Base-by-base conservation (phyloP, 345 rosid genomes). In the Rhodamnia argentea region DNA sequence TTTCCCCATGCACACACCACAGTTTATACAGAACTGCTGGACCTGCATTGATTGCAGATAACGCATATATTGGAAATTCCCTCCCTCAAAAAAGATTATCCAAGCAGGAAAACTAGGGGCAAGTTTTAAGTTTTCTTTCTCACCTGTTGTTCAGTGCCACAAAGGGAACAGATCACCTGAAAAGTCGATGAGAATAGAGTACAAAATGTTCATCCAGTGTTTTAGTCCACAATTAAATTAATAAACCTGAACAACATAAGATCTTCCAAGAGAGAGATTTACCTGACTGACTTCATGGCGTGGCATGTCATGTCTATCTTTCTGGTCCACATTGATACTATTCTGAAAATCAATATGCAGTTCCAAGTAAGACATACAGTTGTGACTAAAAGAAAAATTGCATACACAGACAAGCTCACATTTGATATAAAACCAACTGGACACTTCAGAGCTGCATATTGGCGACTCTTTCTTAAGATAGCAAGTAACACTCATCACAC, bases 1-100 rank as follows among this genome's bases (percentile, higher is more conserved):
- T 83, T 92, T 91, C 83, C 98, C 96, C 96, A 95, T 92, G 86
- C 95, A 92, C 84, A 91, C 94, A 58, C 97, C 94, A 87, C 98
- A 95, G 7, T 85, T 81, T 20, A 87, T 83, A 88, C 97, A 95
- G 81, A 88, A 59, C 81, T 94, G 95, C 55, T 89, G 94, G 85
- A 93, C 93, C 97, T 94, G 90, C 59, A 51, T 62, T 42, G 52
- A 54, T 13, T 7, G 37, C 23, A 84, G 58, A 74, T 24, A 85
- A 78, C 50, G 54, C 23, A 81, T 5, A 42, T 26, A 60, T 29
- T 27, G 22, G 58, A 26, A 51, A 83, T 52, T 52, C 14, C 29
- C 56, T n/a, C 15, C 55, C 5, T 29, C 23, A 29, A 3, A 26
- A 14, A 81, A 18, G 42, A 85, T 42, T 18, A 23, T 44, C 7